Conservation (phyloP, 169 alveolate species). For the Plasmodium berghei region DNA sequence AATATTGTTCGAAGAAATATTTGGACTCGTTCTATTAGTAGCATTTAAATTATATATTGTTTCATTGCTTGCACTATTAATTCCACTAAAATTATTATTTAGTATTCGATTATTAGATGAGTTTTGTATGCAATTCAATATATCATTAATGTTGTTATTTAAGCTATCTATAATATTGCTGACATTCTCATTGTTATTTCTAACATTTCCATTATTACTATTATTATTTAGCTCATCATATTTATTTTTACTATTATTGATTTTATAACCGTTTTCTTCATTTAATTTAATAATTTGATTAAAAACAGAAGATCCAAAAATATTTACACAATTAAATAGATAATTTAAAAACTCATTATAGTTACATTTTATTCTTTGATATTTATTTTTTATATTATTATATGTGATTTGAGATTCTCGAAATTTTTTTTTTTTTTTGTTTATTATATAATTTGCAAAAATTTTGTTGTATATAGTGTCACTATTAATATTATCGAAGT, state of each 20-base stretch:
- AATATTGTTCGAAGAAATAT: slow-evolving; percentile 48
- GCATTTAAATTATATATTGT: slow-evolving; percentile 67
- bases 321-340: slow-evolving; percentile 46
- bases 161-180: slow-evolving; percentile 56
- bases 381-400: background rate
- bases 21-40: slow-evolving; percentile 32
- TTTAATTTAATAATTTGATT: slow-evolving; percentile 37
- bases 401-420: background rate
- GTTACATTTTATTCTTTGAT: slow-evolving; percentile 30
- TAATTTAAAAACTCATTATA: slow-evolving; percentile 45
- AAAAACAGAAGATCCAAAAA: slow-evolving; percentile 67
- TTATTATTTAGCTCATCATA: background rate
- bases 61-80: slow-evolving; percentile 66
- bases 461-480: background rate
- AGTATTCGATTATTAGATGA: slow-evolving; percentile 41
- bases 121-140: slow-evolving; percentile 59
- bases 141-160: slow-evolving; percentile 57
- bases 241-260: slow-evolving; percentile 23
- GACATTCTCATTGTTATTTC: slow-evolving; percentile 63
- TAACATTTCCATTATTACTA: slow-evolving; percentile 29
- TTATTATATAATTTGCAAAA: background rate
- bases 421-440: background rate
- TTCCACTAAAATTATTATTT: slow-evolving; percentile 43
- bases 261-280: slow-evolving; percentile 20
- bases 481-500: background rate